Percentiles rank a stretch among this genome's conserved stretches.
These are phyloP conservation scores for Ogataea kodamae DNA, from an alignment of 805 yeast genomes.

Conservation along the genomic window DNA sequence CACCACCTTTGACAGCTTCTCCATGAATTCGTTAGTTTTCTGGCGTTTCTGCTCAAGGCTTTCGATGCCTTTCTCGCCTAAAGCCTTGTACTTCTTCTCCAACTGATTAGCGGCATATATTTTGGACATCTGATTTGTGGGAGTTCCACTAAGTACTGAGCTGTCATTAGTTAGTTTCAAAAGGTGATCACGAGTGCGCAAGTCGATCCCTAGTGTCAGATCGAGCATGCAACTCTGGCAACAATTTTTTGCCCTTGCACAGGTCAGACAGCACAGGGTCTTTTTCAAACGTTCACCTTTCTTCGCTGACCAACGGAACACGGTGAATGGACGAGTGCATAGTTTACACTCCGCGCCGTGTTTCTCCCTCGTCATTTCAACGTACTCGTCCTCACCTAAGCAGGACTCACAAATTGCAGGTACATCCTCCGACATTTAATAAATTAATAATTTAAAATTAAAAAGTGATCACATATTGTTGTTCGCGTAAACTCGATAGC, in stretches of 20 bases:
- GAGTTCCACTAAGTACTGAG: constrained; percentile 29
- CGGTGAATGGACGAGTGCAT: constrained; percentile 82
- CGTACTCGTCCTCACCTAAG: constrained; percentile 60
- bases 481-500: too few species aligned
- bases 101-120: constrained; percentile 52
- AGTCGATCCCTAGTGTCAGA: constrained; percentile 74
- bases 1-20: constrained; percentile 9
- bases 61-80: constrained; percentile 24
- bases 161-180: constrained; percentile 52
- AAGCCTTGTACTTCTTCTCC: constrained; percentile 32
- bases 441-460: constrained; percentile 1
- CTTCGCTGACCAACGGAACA: constrained; percentile 67
- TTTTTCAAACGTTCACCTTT: constrained; percentile 44
- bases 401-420: constrained; percentile 76
- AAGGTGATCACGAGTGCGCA: constrained; percentile 76
- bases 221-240: constrained; percentile 90
- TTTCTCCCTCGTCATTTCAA: constrained; percentile 67
- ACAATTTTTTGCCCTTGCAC: constrained; percentile 75
- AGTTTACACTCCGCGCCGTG: constrained; percentile 80
- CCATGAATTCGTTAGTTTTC: constrained; percentile 49
- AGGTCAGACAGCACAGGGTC: constrained; percentile 73
- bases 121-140: constrained; percentile 42
- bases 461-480: too few species aligned
- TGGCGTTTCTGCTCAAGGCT: constrained; percentile 22
- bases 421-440: constrained; percentile 17